Evolutionary conservation across 768 basidiomycete genomes (phyloP), one percentile per base, ranked within the genome.

Genomic region (Termitomyces sp.): DNA sequence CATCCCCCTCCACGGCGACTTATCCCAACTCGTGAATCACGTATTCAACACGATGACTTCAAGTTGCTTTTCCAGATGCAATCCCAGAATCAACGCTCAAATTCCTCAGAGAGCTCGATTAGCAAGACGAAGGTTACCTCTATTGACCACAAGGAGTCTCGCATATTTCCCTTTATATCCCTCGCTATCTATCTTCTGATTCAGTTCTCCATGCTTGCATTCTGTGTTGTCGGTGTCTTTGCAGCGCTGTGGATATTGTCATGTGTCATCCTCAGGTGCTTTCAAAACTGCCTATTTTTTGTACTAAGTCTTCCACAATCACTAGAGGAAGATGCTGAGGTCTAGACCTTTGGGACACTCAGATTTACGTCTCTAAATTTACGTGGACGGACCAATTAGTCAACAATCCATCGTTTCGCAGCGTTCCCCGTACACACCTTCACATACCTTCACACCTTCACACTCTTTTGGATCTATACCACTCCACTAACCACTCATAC

Each of bases 21-120:
- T 18, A 42, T 57, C 13, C 50, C 33, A 7, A 51, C 39, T 36
- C n/a, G 39, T 10, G 50, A 57, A 36, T 18, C 42, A 24, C 50
- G 45, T 31, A 57, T 58, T 4, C 45, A 60, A 29, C 51, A 57
- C 9, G 61, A 62, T 22, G 56, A 62, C 12, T 54, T 60, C 24
- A 51, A 42, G 39, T 37, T 44, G 2, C 46, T 56, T 20, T 48
- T 51, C 24, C 55, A 54, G 50, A 24, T 37, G 29, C 28, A 58
- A 22, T 26, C 41, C 15, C 16, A 44, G 26, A 18, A 26, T 37
- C 33, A 29, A 33, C 18, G 8, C 29, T 16, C 13, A 36, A 37
- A 39, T 3, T 12, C 54, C 26, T 29, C 37, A 16, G 20, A 13
- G 2, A 24, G 18, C 18, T 26, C 28, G 2, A 28, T 26, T 16